A percentile compares a stretch with the other conserved stretches of the same genome.
phyloP scores from a whole-genome alignment of 2,329 filamentous ascomycete genomes.

The Fusarium sambucinum region DNA sequence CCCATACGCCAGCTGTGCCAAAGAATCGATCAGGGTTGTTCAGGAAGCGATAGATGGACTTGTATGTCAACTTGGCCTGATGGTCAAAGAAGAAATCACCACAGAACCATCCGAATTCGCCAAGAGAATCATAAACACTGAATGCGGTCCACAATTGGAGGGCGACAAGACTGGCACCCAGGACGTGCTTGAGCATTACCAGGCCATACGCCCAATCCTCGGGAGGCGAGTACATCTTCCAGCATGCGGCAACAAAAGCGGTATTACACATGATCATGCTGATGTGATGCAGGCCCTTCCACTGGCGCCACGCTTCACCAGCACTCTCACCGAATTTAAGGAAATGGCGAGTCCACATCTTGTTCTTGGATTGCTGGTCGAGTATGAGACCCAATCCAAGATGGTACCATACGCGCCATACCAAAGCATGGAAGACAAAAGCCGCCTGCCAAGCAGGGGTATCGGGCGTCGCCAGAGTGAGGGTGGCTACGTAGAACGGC shows the following conservation, averaged over 20 bases:
- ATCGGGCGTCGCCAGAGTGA: conserved; percentile 81
- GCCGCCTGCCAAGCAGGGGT: conserved; percentile 80
- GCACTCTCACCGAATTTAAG: conserved; percentile 94
- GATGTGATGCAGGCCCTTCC: conserved; percentile 95
- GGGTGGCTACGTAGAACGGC: conserved; percentile 77
- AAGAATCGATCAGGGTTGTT: conserved; percentile 98
- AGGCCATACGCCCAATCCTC: conserved; percentile 89
- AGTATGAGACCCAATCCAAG: conserved; percentile 88
- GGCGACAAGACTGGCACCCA: conserved; percentile 83
- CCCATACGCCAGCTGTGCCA: conserved; percentile 95
- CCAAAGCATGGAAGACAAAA: conserved; percentile 82
- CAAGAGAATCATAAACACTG: conserved; percentile 94
- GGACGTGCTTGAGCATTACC: conserved; percentile 85
- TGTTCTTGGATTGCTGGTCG: conserved; percentile 86
- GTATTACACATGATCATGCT: conserved; percentile 91
- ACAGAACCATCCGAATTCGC: conserved; percentile 99
- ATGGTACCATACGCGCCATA: conserved; percentile 93
- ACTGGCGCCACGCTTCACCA: conserved; percentile 95
- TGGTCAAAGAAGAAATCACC: conserved; percentile 98
- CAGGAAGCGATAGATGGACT: conserved; percentile 96
- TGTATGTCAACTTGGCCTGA: conserved; percentile 89
- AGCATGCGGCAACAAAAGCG: conserved; percentile 89
- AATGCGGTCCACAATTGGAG: conserved; percentile 93
- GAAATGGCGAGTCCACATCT: conserved; percentile 97
- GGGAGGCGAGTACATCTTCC: conserved; percentile 96